phyloP scores from a whole-genome alignment of 1,284 basidiomycete species.

The Heterobasidion parviporum region DNA sequence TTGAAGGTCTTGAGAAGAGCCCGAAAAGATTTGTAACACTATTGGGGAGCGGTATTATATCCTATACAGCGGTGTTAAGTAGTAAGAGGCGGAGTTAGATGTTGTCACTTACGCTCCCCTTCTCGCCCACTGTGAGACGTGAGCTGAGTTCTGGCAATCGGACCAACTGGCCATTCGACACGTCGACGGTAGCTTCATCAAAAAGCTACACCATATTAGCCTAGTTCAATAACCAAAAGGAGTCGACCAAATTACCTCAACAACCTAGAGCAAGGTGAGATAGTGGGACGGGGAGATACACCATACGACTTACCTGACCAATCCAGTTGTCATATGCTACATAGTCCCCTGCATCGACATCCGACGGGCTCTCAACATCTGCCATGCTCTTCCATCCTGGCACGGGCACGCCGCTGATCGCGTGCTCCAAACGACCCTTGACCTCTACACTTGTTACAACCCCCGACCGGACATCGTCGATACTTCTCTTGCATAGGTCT shows the following conservation, averaged over 20 bases:
- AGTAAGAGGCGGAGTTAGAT: not conserved
- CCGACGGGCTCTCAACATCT: constrained; percentile 50
- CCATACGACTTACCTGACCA: constrained; percentile 57
- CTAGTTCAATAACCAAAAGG: constrained; percentile 2
- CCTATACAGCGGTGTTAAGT: constrained; percentile 26
- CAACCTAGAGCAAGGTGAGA: constrained; percentile 27
- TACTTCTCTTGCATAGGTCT: constrained; percentile 76
- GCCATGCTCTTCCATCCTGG: constrained; percentile 56
- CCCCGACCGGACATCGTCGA: constrained; percentile 71
- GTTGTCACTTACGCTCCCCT: constrained; percentile 43
- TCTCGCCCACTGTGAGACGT: constrained; percentile 63
- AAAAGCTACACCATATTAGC: constrained; percentile 50
- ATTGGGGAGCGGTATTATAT: constrained; percentile 54
- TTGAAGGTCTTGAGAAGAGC: constrained; percentile 34
- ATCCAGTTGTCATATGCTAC: constrained; percentile 84
- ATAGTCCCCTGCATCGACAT: constrained; percentile 74
- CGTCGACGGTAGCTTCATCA: constrained; percentile 73
- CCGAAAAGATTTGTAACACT: constrained; percentile 38
- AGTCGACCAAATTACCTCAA: constrained; percentile 30
- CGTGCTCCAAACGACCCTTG: constrained; percentile 66
- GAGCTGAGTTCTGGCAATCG: constrained; percentile 70
- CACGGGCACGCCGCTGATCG: constrained; percentile 56
- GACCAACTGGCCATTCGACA: constrained; percentile 49
- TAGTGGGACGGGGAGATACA: not conserved
- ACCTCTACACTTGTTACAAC: constrained; percentile 61